Conservation (phyloP, 805 yeast genomes). For the Cyberlindnera maclurae region DNA sequence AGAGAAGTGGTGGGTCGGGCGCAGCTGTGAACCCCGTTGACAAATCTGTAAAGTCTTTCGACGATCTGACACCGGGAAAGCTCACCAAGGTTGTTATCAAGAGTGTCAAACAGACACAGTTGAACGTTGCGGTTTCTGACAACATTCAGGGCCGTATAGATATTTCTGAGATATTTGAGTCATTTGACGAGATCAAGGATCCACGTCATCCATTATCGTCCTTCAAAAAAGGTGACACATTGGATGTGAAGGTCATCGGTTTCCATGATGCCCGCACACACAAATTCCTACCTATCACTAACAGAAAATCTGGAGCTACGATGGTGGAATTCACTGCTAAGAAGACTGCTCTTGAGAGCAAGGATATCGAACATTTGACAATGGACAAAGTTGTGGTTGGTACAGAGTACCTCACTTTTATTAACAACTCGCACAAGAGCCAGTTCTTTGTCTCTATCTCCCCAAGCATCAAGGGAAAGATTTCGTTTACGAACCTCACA, state of each 20-base stretch:
- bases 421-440: conserved; percentile 57
- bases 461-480: conserved; percentile 59
- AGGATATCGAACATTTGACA: conserved; percentile 25
- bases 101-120: conserved; percentile 62
- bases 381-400: conserved; percentile 43
- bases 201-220: conserved; percentile 47
- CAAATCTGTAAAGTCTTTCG: conserved; percentile 34
- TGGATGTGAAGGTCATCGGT: conserved; percentile 68
- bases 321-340: conserved; percentile 61
- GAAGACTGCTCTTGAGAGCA: conserved; percentile 31
- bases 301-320: conserved; percentile 40
- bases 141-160: conserved; percentile 77
- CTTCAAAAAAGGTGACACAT: conserved; percentile 49
- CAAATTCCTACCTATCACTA: conserved; percentile 58
- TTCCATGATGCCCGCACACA: conserved; percentile 66
- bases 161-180: conserved; percentile 58
- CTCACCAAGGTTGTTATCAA: conserved; percentile 53
- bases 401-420: conserved; percentile 46
- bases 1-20: conserved; percentile 22
- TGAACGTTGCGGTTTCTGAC: conserved; percentile 71
- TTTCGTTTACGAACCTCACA: conserved; percentile 58
- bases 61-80: conserved; percentile 54
- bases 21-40: conserved; percentile 56
- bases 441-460: conserved; percentile 62
- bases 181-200: conserved; percentile 47